These are phyloP conservation scores for Phanerodontia chrysosporium DNA, from an alignment of 768 basidiomycete genomes.

Conservation along the genomic window DNA sequence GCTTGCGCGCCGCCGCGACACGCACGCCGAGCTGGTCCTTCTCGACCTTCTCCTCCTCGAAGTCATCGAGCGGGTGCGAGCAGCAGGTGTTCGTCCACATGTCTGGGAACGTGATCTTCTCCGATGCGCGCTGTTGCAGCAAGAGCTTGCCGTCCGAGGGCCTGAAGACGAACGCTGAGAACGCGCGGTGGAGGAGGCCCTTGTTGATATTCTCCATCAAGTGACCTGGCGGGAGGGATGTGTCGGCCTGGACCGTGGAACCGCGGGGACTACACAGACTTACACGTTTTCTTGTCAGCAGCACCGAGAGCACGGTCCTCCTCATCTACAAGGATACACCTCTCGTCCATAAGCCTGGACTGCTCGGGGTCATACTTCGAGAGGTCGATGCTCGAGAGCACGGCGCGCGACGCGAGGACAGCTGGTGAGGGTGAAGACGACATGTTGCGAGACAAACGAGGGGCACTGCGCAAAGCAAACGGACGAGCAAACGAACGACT, in stretches of 20 bases:
- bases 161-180: constrained; percentile 95
- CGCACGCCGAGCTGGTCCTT: constrained; percentile 77
- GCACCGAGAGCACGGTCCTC: constrained; percentile 82
- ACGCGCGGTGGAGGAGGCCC: constrained; percentile 94
- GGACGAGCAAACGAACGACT: constrained; percentile 4
- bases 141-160: constrained; percentile 91
- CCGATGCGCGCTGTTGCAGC: constrained; percentile 91
- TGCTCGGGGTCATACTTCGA: constrained; percentile 88
- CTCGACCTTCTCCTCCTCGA: constrained; percentile 78
- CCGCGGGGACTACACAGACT: constrained; percentile 23
- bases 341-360: constrained; percentile 92
- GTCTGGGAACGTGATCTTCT: constrained; percentile 98
- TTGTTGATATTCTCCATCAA: constrained; percentile 95
- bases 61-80: constrained; percentile 93
- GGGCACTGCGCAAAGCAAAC: constrained; percentile 1
- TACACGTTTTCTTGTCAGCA: constrained; percentile 95
- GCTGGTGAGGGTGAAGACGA: constrained; percentile 49
- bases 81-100: constrained; percentile 99
- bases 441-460: constrained; percentile 20
- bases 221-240: constrained; percentile 56
- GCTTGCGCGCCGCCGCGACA: constrained; percentile 89
- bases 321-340: constrained; percentile 89
- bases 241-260: not conserved
- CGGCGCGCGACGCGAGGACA: constrained; percentile 54
- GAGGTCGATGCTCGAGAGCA: constrained; percentile 73